Conservation (phyloP, 164 flowering plant species). For the Berberis vulgaris region DNA sequence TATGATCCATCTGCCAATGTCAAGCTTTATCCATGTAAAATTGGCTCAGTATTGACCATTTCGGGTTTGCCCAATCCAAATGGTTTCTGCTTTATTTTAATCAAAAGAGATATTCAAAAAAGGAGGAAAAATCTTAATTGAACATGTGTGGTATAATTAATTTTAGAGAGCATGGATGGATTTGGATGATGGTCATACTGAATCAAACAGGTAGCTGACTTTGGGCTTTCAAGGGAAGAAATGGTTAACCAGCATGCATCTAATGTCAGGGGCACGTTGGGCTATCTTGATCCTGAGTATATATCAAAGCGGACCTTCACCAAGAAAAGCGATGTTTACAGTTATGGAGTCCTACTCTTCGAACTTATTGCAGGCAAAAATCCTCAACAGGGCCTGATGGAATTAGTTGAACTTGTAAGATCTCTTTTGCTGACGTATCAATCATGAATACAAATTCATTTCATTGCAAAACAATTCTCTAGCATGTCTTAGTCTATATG, state of each 20-base stretch:
- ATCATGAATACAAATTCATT: background rate
- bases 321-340: slow-evolving; percentile 89
- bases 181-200: background rate
- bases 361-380: slow-evolving; percentile 85
- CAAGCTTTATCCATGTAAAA: background rate
- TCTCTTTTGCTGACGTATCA: background rate
- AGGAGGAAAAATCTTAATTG: too few relatives aligned
- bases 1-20: background rate
- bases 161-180: background rate
- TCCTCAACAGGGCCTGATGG: slow-evolving; percentile 93
- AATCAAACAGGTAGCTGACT: slow-evolving; percentile 82
- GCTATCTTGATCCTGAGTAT: slow-evolving; percentile 97
- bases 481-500: too few relatives aligned
- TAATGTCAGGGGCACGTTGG: slow-evolving; percentile 80
- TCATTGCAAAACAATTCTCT: background rate
- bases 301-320: slow-evolving; percentile 75
- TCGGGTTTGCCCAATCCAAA: too few relatives aligned
- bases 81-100: too few relatives aligned
- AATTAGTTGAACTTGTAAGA: slow-evolving; percentile 81
- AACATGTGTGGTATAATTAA: too few relatives aligned
- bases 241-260: slow-evolving; percentile 55
- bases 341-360: slow-evolving; percentile 88
- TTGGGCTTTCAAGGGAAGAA: slow-evolving; percentile 96
- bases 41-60: too few relatives aligned
- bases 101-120: too few relatives aligned